Conservation (phyloP, 1,139 yeast species). For the Chernovozyma sophiae-reginae region DNA sequence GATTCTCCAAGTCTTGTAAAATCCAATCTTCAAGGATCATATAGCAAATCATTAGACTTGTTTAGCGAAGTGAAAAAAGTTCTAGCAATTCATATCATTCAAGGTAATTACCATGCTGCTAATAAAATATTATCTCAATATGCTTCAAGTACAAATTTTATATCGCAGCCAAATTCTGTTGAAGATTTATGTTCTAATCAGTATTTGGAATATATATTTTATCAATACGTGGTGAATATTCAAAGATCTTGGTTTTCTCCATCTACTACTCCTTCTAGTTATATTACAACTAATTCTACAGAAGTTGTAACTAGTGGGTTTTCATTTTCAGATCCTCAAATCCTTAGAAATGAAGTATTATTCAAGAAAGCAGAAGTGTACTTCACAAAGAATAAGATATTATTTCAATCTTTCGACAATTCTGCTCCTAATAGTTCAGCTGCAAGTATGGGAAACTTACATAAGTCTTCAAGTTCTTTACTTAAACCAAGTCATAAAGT, state of each 20-base stretch:
- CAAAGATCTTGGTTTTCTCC: constrained; percentile 4
- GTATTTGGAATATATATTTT: constrained; percentile 18
- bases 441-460: constrained; percentile 3
- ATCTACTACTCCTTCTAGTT: background rate
- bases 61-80: constrained; percentile 2
- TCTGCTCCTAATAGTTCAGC: constrained; percentile 6
- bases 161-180: constrained; percentile 14
- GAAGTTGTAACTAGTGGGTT: background rate
- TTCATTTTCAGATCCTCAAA: constrained; percentile 1
- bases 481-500: background rate
- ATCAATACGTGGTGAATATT: constrained; percentile 15
- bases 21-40: no score
- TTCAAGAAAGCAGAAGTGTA: constrained; percentile 19
- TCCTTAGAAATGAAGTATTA: constrained; percentile 13
- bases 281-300: background rate
- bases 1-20: no score
- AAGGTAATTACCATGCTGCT: constrained; percentile 2
- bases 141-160: constrained; percentile 10
- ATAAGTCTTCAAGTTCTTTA: no score
- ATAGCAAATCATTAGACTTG: no score
- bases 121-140: constrained; percentile 1
- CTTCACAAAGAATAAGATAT: constrained; percentile 19
- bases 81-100: background rate
- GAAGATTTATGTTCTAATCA: constrained; percentile 14
- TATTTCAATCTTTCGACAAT: constrained; percentile 7